Base-by-base conservation (phyloP, 352 stramenopile genomes). In the Phytophthora foliorum region DNA sequence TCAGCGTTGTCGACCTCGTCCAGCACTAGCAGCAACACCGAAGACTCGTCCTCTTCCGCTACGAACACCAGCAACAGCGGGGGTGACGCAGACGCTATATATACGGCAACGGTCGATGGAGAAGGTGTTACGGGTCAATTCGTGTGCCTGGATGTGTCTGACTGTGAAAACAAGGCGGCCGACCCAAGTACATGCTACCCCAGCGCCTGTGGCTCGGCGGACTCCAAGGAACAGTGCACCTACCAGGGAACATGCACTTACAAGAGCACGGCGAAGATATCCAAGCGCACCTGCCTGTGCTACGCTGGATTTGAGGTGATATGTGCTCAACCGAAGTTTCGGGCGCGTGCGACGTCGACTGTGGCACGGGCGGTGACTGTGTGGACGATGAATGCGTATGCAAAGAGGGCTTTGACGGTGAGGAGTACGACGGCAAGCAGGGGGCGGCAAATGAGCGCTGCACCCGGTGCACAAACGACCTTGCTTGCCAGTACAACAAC, bases 181-280 rank as follows among this genome's bases (percentile, higher is more conserved):
- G 75, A 86, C 46, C 74, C 72, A 39, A 77, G 32, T 58, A 78
- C 67, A 8, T 87, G 82, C 52, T 67, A 78, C 14, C 64, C 76
- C 0, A 66, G 38, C 17, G 70, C 68, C 0, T 90, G 81, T 44
- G 77, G 80, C 21, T 67, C 78, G 6, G 27, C 78, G 2, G 63
- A 63, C 62, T 80, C 73, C 5, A 85, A 82, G 41, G 71, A 71
- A 32, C 69, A 79, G 25, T 90, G 81, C 75, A 90, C 80, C 27
- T 82, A 92, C 69, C 84, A 90, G 48, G 84, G 84, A 22, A 92
- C 84, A 6, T 92, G 84, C 72, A 86, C 84, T 53, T 92, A 92
- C 79, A 78, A 81, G 51, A 81, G 63, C 45, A 84, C 81, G 48
- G 76, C 80, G 65, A 85, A 78, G 48, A 88, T 90, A 51, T 80